Conservation (phyloP, 2,329 filamentous ascomycete species). For the Cladosporium oxysporum region DNA sequence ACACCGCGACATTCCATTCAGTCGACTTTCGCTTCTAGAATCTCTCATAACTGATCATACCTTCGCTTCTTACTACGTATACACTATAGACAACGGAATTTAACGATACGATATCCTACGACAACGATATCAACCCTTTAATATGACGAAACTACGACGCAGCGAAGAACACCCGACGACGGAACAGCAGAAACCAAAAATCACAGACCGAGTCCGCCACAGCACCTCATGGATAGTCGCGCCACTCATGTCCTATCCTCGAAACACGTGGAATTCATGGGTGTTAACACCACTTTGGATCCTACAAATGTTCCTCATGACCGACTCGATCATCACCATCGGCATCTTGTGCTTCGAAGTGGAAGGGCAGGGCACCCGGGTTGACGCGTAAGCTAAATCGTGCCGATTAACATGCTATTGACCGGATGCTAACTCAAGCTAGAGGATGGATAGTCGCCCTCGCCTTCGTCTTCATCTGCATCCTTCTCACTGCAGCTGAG, state of each 20-base stretch:
- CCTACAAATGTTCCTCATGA: constrained; percentile 14
- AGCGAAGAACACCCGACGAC: neutral
- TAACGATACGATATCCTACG: neutral
- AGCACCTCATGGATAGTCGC: constrained; percentile 16
- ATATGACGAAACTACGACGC: neutral
- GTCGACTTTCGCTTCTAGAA: neutral
- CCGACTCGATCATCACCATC: constrained; percentile 6
- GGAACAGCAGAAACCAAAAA: neutral
- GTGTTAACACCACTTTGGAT: constrained; percentile 7
- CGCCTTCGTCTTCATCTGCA: constrained; percentile 20
- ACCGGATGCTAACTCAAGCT: neutral
- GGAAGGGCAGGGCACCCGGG: constrained; percentile 7
- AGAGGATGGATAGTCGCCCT: constrained; percentile 17
- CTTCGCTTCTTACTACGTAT: neutral
- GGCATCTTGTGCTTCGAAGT: constrained; percentile 16
- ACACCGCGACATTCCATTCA: neutral
- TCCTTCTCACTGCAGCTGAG: constrained; percentile 20
- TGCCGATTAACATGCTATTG: neutral
- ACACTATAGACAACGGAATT: neutral
- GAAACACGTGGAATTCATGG: constrained; percentile 16
- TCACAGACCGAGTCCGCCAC: neutral
- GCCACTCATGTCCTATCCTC: constrained; percentile 11
- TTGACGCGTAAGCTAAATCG: constrained; percentile 1
- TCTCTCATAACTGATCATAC: neutral
- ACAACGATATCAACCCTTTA: neutral